Conservation (phyloP, 2,329 filamentous ascomycete genomes). For the Phialophora tarda region DNA sequence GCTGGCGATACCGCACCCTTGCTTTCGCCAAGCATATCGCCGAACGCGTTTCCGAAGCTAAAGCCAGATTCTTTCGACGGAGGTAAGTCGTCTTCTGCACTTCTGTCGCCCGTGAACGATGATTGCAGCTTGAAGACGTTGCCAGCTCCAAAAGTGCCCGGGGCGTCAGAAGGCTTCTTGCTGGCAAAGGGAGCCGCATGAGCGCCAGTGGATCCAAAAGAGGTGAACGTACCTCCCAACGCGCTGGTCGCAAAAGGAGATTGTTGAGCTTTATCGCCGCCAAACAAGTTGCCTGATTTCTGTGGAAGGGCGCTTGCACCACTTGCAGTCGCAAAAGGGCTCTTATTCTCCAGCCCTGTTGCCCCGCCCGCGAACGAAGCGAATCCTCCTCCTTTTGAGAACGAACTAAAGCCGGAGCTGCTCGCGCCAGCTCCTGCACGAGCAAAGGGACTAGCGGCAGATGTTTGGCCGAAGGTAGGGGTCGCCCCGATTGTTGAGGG, state of each 20-base stretch:
- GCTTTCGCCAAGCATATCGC: slow-evolving; percentile 47
- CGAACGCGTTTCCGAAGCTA: slow-evolving; percentile 49
- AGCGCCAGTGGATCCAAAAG: slow-evolving; percentile 15
- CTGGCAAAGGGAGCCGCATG: slow-evolving; percentile 40
- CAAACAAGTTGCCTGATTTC: slow-evolving; percentile 26
- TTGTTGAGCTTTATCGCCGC: slow-evolving; percentile 27
- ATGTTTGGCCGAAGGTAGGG: slow-evolving; percentile 37
- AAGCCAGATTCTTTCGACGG: slow-evolving; percentile 47
- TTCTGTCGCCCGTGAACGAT: slow-evolving; percentile 52
- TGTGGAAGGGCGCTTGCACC: slow-evolving; percentile 42
- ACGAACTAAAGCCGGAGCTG: slow-evolving; percentile 41
- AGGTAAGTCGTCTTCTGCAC: slow-evolving; percentile 48
- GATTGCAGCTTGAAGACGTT: slow-evolving; percentile 52
- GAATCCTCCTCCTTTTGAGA: slow-evolving; percentile 40
- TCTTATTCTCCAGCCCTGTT: slow-evolving; percentile 31
- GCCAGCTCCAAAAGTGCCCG: slow-evolving; percentile 28
- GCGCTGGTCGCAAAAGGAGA: slow-evolving; percentile 45
- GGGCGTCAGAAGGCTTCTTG: slow-evolving; percentile 35
- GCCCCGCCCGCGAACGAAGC: slow-evolving; percentile 33
- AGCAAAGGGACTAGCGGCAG: slow-evolving; percentile 34
- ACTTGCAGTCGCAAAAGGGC: slow-evolving; percentile 42
- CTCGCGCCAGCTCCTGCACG: slow-evolving; percentile 20
- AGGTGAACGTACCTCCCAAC: slow-evolving; percentile 19
- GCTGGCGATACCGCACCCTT: slow-evolving; percentile 33
- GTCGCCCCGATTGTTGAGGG: slow-evolving; percentile 24